These are phyloP conservation scores for Turnera subulata DNA, from an alignment of 345 rosid species.

Conservation along the genomic window DNA sequence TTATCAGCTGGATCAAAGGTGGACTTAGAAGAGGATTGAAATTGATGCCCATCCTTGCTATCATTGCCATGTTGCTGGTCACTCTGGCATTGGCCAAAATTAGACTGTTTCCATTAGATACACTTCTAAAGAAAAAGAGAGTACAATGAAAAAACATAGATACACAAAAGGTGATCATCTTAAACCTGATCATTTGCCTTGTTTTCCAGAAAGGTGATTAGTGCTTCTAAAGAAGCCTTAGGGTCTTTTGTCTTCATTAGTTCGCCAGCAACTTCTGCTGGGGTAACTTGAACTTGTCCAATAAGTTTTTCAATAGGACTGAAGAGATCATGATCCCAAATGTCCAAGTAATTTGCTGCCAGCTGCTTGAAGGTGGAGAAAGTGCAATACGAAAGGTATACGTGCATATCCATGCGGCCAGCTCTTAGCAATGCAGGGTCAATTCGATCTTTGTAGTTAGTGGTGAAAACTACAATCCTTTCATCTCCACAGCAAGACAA, in stretches of 20 bases:
- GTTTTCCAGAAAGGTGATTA: slow-evolving; percentile 26
- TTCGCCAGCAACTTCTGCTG: slow-evolving; percentile 44
- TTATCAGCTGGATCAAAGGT: not conserved
- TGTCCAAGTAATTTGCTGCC: slow-evolving; percentile 29
- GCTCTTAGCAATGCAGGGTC: slow-evolving; percentile 43
- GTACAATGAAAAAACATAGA: too few relatives aligned
- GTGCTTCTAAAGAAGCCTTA: slow-evolving; percentile 13
- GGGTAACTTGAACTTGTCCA: slow-evolving; percentile 24
- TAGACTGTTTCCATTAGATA: too few relatives aligned
- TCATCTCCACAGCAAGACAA: slow-evolving; percentile 45
- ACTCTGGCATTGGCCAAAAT: too few relatives aligned
- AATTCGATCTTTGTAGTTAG: slow-evolving; percentile 35
- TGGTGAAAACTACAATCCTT: slow-evolving; percentile 45
- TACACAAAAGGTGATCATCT: too few relatives aligned
- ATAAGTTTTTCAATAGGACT: slow-evolving; percentile 23
- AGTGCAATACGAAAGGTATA: slow-evolving; percentile 36
- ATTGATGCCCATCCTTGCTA: not conserved
- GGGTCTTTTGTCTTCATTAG: slow-evolving; percentile 29
- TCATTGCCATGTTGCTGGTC: not conserved
- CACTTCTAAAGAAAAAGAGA: too few relatives aligned
- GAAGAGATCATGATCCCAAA: slow-evolving; percentile 23
- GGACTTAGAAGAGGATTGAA: slow-evolving; percentile 2
- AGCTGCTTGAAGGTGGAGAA: slow-evolving; percentile 40
- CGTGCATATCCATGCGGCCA: slow-evolving; percentile 45
- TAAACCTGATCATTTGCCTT: slow-evolving; percentile 23